A percentile compares a stretch with the other conserved stretches of the same genome.
These are phyloP conservation scores for Boechera divaricarpa DNA, from an alignment of 345 rosid species.

Conservation along the genomic window DNA sequence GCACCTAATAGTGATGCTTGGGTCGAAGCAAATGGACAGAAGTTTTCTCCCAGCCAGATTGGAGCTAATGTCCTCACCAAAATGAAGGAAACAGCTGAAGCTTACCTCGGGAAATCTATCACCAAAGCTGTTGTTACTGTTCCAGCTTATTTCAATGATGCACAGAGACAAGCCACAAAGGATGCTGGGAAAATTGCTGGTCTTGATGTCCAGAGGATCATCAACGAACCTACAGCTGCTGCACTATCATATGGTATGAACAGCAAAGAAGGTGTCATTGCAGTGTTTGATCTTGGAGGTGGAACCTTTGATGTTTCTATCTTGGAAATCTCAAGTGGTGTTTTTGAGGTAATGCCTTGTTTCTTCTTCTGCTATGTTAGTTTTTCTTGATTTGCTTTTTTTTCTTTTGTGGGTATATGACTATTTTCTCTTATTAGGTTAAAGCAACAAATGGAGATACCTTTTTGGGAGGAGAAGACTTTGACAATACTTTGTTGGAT, in stretches of 20 bases:
- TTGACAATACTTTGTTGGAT: constrained; percentile 54
- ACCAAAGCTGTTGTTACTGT: constrained; percentile 56
- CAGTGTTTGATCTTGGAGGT: constrained; percentile 60
- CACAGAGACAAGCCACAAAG: constrained; percentile 59
- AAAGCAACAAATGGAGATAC: constrained; percentile 65
- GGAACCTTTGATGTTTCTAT: constrained; percentile 60
- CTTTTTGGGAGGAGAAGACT: constrained; percentile 61
- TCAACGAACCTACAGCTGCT: constrained; percentile 62
- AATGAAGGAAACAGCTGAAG: constrained; percentile 59
- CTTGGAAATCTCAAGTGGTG: constrained; percentile 58
- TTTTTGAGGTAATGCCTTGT: constrained; percentile 50
- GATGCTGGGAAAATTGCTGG: constrained; percentile 64
- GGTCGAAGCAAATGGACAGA: constrained; percentile 54
- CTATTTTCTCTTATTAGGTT: constrained; percentile 35
- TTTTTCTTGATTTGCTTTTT: neutral
- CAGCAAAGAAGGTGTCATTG: constrained; percentile 56
- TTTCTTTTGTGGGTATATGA: constrained; percentile 3
- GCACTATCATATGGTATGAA: constrained; percentile 56
- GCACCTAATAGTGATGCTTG: constrained; percentile 63
- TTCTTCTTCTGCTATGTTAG: neutral
- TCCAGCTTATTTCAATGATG: constrained; percentile 62
- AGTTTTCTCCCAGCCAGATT: constrained; percentile 56
- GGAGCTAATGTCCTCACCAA: constrained; percentile 54
- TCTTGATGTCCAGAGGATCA: constrained; percentile 58
- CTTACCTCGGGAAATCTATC: constrained; percentile 54